Evolutionary conservation across 108 stramenopile species (phyloP), one percentile per base, ranked within the genome.

Genomic region (Mayamaea pseudoterrestris): DNA sequence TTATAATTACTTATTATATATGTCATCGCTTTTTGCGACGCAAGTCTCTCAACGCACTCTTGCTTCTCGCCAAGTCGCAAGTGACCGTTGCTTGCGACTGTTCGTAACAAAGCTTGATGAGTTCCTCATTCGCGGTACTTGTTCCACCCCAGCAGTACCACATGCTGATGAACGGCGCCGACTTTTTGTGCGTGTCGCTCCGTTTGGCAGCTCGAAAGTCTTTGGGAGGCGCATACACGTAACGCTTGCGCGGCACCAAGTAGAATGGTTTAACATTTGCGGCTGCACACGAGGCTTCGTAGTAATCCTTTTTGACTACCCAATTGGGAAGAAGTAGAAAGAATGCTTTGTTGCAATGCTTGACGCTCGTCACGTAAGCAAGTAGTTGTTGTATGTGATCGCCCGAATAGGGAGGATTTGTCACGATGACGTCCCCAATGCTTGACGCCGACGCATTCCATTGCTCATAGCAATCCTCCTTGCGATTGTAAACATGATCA

Each of bases 341-440:
- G 66, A 72, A 92, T 0, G 88, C 81, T 9, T 51, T 50, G 23
- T 41, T 53, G 4, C 64, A 63, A 50, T 76, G 72, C 11, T 43
- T 34, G 9, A 56, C 31, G 5, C 62, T 65, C 0, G 70, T 63
- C 1, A 87, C 25, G 52, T 83, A 76, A 9, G 57, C 30, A 47
- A 98, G 69, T 14, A 98, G 66, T 44, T 54, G 66, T 47, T 86
- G 82, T 26, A 94, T 77, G 57, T 98, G 98, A 41, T 95, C 94
- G 1, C 57, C 86, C 34, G 74, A 78, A 56, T 97, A 98, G 0
- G 98, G 98, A 13, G 98, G 98, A 57, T 98, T 98, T 2, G 98
- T 97, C 22, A 97, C 47, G 1, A 98, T 53, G 0, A 94, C 71
- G 58, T 98, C 93, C 50, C 70, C 73, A 5, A 42, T 30, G 0